These are phyloP conservation scores for Dendrobium catenatum DNA, from an alignment of 106 monocot species.

Conservation along the genomic window DNA sequence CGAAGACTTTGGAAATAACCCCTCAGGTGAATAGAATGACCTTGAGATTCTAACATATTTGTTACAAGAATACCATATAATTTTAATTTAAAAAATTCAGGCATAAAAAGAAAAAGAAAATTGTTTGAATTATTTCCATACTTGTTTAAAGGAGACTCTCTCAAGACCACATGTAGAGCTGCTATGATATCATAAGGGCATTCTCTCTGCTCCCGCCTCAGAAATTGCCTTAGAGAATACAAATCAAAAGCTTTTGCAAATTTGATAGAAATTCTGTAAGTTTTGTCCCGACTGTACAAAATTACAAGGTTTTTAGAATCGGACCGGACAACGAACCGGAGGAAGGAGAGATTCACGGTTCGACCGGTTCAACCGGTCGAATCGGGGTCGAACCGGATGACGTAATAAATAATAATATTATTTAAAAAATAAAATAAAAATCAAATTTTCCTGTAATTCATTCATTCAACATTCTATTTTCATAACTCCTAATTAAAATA, in stretches of 20 bases:
- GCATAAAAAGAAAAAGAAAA: not conserved
- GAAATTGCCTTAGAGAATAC: conserved; percentile 31
- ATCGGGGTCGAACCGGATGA: too few species aligned
- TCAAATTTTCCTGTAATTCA: too few species aligned
- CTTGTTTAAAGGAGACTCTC: conserved; percentile 30
- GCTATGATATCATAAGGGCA: conserved; percentile 50
- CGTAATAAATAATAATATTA: too few species aligned
- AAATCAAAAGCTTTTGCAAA: conserved; percentile 27
- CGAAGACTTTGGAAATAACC: conserved; percentile 81
- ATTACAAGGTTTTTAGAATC: not conserved
- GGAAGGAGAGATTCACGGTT: too few species aligned
- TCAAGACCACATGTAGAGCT: conserved; percentile 45
- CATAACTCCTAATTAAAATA: too few species aligned
- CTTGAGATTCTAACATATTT: conserved; percentile 31
- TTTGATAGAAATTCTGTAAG: conserved; percentile 32
- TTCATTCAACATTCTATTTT: too few species aligned
- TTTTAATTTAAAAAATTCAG: not conserved
- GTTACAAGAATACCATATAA: not conserved
- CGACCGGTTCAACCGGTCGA: too few species aligned
- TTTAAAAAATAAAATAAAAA: too few species aligned
- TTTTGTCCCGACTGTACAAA: conserved; percentile 21
- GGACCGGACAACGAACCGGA: too few species aligned
- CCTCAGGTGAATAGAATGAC: conserved; percentile 48
- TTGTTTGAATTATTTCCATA: not conserved
- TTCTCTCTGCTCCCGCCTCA: conserved; percentile 27